A percentile compares a stretch with the other conserved stretches of the same genome.
phyloP scores from a whole-genome alignment of 2,329 filamentous ascomycete species.

The Pyricularia grisea region DNA sequence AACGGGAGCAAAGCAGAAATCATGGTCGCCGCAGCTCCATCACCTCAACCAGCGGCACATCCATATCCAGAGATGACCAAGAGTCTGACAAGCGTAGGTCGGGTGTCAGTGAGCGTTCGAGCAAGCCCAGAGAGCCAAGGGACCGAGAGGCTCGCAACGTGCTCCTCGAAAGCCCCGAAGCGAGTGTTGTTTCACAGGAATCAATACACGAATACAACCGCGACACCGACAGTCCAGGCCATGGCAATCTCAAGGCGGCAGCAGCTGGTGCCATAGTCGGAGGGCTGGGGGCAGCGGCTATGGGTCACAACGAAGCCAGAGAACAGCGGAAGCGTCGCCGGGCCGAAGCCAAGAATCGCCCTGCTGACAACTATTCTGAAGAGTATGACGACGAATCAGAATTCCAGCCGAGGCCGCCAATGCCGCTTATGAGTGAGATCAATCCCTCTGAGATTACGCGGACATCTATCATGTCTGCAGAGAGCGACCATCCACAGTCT shows the following conservation, averaged over 20 bases:
- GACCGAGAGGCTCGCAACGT: slow-evolving; percentile 47
- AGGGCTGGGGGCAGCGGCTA: slow-evolving; percentile 24
- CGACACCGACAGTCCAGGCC: slow-evolving; percentile 15
- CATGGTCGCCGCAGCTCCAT: slow-evolving; percentile 60
- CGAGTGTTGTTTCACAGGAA: slow-evolving; percentile 36
- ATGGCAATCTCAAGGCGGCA: slow-evolving; percentile 28
- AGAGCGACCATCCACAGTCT: slow-evolving; percentile 42
- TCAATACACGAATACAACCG: slow-evolving; percentile 32
- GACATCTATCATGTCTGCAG: slow-evolving; percentile 75
- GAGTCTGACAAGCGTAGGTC: slow-evolving; percentile 55
- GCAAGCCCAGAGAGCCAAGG: slow-evolving; percentile 32
- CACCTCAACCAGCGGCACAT: slow-evolving; percentile 46
- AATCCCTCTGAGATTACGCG: slow-evolving; percentile 81
- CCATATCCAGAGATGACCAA: slow-evolving; percentile 42
- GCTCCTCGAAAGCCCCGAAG: slow-evolving; percentile 38
- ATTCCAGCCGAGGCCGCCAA: slow-evolving; percentile 57
- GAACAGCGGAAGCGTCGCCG: slow-evolving; percentile 42
- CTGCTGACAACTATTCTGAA: slow-evolving; percentile 34
- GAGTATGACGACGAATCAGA: slow-evolving; percentile 34
- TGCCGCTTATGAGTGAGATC: slow-evolving; percentile 82
- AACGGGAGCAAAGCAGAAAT: slow-evolving; percentile 77
- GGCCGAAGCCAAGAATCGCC: slow-evolving; percentile 39
- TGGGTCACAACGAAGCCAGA: slow-evolving; percentile 26
- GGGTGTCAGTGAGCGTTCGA: slow-evolving; percentile 40
- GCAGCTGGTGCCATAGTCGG: slow-evolving; percentile 34